Evolutionary conservation across 306 rosid genomes (phyloP), one percentile per base, ranked within the genome.

Genomic region (Sicyos baderoa): DNA sequence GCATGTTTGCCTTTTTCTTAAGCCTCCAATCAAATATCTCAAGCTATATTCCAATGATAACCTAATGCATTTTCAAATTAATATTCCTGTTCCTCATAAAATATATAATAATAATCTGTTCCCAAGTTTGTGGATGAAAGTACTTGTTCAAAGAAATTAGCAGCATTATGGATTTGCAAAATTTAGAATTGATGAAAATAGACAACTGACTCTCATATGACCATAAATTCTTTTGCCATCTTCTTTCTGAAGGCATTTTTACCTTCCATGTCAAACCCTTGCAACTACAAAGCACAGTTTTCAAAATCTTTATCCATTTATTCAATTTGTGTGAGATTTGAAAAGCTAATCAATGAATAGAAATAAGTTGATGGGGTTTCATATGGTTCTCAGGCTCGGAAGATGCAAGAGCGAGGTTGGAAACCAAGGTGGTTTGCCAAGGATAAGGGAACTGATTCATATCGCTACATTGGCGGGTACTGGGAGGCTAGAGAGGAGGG

Each of bases 361-460:
- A 56, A 56, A 55, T 71, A 19, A 42, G 8, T 16, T 78, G 15
- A 67, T 76, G 67, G 53, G 54, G 76, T 76, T 76, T 54, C 60
- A 15, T 57, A 25, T 23, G 47, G 19, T 29, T 40, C 80, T 72
- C 82, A 94, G 99, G 96, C 99, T 25, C 85, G 97, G 75, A 86
- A 82, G 81, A 90, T 94, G 99, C 99, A 94, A 84, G 97, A 94
- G 76, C 80, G 91, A 18, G 99, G 99, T 50, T 94, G 99, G 99
- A 87, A 83, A 79, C 97, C 99, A 5, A 88, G 83, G 72, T 94
- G 99, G 99, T 94, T 94, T 75, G 78, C 84, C 0, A 83, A 76
- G 79, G 99, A 94, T 60, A 85, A 86, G 78, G 90, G 69, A 5
- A 90, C 80, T 7, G 99, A 89, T 53, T n/a, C 97, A 17, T 90